Conservation (phyloP, 768 basidiomycete species). For the Boletellus ananiceps region DNA sequence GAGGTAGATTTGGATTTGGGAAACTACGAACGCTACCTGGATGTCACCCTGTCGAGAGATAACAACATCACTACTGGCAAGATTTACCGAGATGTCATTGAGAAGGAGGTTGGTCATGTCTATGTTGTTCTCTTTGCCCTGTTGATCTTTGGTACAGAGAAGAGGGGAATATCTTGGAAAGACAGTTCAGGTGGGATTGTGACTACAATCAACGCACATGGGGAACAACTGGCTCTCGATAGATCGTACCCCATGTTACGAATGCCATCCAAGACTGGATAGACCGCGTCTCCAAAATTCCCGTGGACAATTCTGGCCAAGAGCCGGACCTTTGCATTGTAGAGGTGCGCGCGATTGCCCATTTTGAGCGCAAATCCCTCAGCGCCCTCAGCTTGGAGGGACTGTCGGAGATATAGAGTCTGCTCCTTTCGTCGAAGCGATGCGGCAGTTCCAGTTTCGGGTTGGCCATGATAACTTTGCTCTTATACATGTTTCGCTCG, state of each 20-base stretch:
- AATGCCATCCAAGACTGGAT: conserved; percentile 99
- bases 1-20: conserved; percentile 97
- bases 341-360: conserved; percentile 55
- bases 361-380: conserved; percentile 2
- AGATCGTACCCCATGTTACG: conserved; percentile 96
- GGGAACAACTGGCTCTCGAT: conserved; percentile 9
- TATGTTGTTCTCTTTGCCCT: neutral
- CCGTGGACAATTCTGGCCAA: conserved; percentile 90
- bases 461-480: conserved; percentile 97
- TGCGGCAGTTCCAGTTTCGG: conserved; percentile 99
- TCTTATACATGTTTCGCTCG: conserved; percentile 92
- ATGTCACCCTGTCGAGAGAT: conserved; percentile 89
- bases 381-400: conserved; percentile 73
- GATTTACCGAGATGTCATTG: conserved; percentile 95
- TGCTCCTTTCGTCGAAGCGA: conserved; percentile 95
- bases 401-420: conserved; percentile 99
- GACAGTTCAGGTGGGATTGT: conserved; percentile 76
- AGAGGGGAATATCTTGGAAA: conserved; percentile 91
- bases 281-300: conserved; percentile 88
- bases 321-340: conserved; percentile 96
- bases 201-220: neutral
- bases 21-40: conserved; percentile 97
- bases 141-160: conserved; percentile 41
- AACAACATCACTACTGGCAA: conserved; percentile 99
- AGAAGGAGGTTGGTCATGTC: conserved; percentile 75